Evolutionary conservation across 2,329 filamentous ascomycete species (phyloP).

Genomic region (Teratosphaeria zuluensis): DNA sequence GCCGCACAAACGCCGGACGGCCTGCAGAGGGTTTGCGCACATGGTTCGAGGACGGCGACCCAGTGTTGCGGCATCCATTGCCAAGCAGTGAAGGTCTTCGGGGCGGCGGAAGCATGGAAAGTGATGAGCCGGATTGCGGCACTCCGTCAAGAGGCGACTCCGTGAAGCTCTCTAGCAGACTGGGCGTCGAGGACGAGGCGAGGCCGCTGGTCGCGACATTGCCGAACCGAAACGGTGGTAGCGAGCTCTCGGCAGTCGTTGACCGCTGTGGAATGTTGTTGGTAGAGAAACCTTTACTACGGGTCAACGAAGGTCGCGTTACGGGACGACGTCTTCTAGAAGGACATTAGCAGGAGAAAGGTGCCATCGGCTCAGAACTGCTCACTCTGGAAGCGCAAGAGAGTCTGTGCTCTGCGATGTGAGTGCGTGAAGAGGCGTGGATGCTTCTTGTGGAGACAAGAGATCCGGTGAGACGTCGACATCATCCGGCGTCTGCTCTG

Average conservation of each 20-base stretch:
- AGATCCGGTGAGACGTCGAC: slow-evolving; percentile 17
- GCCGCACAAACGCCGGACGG: slow-evolving; percentile 54
- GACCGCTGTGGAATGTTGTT: slow-evolving; percentile 53
- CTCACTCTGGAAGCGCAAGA: slow-evolving; percentile 23
- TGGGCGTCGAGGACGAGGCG: slow-evolving; percentile 48
- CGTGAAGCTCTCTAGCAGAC: slow-evolving; percentile 70
- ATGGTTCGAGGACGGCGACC: slow-evolving; percentile 64
- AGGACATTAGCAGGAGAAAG: neutral
- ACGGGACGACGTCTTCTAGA: slow-evolving; percentile 22
- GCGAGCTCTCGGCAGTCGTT: slow-evolving; percentile 50
- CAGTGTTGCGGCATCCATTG: slow-evolving; percentile 53
- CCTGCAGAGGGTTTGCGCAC: slow-evolving; percentile 54
- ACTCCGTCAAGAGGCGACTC: slow-evolving; percentile 68
- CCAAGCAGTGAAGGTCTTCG: slow-evolving; percentile 54
- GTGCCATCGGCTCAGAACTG: neutral
- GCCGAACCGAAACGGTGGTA: slow-evolving; percentile 69
- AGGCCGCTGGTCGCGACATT: slow-evolving; percentile 29
- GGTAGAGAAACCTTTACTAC: slow-evolving; percentile 61
- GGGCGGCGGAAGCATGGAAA: slow-evolving; percentile 49
- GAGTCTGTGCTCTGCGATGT: slow-evolving; percentile 12
- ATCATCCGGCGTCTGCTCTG: slow-evolving; percentile 41
- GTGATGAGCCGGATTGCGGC: slow-evolving; percentile 42
- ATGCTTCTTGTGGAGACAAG: slow-evolving; percentile 21
- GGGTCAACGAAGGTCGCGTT: slow-evolving; percentile 64
- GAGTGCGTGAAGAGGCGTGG: slow-evolving; percentile 4